phyloP scores from a whole-genome alignment of 176 grass and related monocot genomes.

The maize (Zea mays) region Zm-B73-REFERENCE-NAM-5.0 NC_050103.1:23280501-23281000 shows the following conservation, averaged over 20 bases:
- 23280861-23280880: background rate
- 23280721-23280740: background rate
- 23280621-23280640: background rate
- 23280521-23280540: background rate
- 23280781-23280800: background rate
- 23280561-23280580: background rate
- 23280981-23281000: background rate
- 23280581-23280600: background rate
- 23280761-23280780: conserved; percentile 9
- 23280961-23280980: background rate
- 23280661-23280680: background rate
- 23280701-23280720: background rate
- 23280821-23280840: background rate
- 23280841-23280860: background rate
- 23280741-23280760: conserved; percentile 10
- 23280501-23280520: background rate
- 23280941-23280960: conserved; percentile 18
- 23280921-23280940: background rate
- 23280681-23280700: background rate
- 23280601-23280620: background rate
- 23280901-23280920: background rate
- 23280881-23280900: background rate
- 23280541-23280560: background rate
- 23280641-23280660: background rate
- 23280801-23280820: conserved; percentile 8